A percentile compares a stretch with the other conserved stretches of the same genome.
phyloP scores from a whole-genome alignment of 2,329 filamentous ascomycete species.

The Claviceps sp. region DNA sequence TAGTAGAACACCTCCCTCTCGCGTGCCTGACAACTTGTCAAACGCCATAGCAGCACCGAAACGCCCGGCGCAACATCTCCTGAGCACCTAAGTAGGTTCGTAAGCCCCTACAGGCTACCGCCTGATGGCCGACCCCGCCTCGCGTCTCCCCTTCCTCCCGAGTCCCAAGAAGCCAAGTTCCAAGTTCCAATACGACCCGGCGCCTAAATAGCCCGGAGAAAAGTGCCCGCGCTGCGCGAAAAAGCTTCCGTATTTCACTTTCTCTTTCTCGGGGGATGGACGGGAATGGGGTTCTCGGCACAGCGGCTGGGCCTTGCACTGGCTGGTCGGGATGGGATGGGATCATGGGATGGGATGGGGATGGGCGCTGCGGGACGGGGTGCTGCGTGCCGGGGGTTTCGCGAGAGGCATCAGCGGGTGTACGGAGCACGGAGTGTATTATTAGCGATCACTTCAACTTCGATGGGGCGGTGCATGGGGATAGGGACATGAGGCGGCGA shows the following conservation, averaged over 20 bases:
- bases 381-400: constrained; percentile 38
- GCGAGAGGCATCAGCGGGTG: constrained; percentile 24
- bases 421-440: constrained; percentile 23
- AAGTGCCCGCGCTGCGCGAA: constrained; percentile 36
- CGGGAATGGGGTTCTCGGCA: constrained; percentile 47
- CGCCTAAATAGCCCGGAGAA: constrained; percentile 12
- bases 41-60: constrained; percentile 28
- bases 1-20: constrained; percentile 38
- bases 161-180: constrained; percentile 43
- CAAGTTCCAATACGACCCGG: constrained; percentile 43
- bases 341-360: constrained; percentile 12
- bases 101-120: constrained; percentile 22
- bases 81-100: constrained; percentile 18
- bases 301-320: constrained; percentile 53
- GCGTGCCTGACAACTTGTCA: neutral
- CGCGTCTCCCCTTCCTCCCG: constrained; percentile 38
- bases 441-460: constrained; percentile 26
- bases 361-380: constrained; percentile 37
- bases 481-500: constrained; percentile 41
- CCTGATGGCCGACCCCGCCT: constrained; percentile 44
- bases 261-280: constrained; percentile 51
- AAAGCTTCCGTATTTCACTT: constrained; percentile 40
- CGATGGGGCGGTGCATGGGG: constrained; percentile 26
- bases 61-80: constrained; percentile 20
- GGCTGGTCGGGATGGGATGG: constrained; percentile 30